Conservation (phyloP, 495 filamentous ascomycete species). For the Penicillium salamii region DNA sequence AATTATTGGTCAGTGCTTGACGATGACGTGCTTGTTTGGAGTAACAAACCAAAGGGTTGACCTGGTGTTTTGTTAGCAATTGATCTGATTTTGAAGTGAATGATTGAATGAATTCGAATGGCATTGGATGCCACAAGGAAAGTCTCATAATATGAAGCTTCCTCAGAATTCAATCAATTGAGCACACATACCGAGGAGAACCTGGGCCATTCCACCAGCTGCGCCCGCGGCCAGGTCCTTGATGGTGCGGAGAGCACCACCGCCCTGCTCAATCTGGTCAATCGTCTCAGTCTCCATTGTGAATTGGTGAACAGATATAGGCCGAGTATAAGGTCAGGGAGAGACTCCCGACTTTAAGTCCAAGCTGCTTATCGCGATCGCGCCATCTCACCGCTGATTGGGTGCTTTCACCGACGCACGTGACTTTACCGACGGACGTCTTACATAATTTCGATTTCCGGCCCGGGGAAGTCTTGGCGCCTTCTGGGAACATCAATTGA, state of each 20-base stretch:
- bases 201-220: slow-evolving; percentile 88
- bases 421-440: slow-evolving; percentile 35
- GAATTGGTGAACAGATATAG: slow-evolving; percentile 1
- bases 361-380: slow-evolving; percentile 24
- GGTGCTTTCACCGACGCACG: slow-evolving; percentile 30
- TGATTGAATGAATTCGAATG: background rate
- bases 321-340: slow-evolving; percentile 1
- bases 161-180: background rate
- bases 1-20: slow-evolving; percentile 15
- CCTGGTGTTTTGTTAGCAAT: slow-evolving; percentile 53
- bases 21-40: background rate
- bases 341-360: slow-evolving; percentile 26
- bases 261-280: slow-evolving; percentile 37
- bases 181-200: slow-evolving; percentile 75
- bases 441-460: slow-evolving; percentile 12
- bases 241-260: slow-evolving; percentile 54
- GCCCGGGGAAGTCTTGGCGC: background rate
- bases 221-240: slow-evolving; percentile 95
- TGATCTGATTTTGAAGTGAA: background rate
- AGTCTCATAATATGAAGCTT: background rate
- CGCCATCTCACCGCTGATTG: slow-evolving; percentile 33
- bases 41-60: slow-evolving; percentile 77
- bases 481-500: no score
- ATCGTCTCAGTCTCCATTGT: slow-evolving; percentile 40
- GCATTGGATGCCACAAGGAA: background rate